Evolutionary conservation across 768 basidiomycete species (phyloP), one percentile per base, ranked within the genome.

Genomic region (Calvatia gigantea): DNA sequence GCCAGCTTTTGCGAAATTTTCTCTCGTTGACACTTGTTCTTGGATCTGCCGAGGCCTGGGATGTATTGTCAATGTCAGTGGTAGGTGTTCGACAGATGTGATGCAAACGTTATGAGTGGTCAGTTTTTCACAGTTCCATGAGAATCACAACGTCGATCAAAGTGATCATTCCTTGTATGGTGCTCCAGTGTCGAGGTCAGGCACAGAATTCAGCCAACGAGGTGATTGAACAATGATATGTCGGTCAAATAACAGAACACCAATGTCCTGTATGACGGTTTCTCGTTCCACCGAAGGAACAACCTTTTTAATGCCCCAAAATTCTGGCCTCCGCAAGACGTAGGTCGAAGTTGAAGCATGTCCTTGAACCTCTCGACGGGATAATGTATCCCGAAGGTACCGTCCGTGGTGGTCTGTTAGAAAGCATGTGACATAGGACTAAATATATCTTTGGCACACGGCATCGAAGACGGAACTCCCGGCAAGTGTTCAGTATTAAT

Each of bases 41-140:
- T 56, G 38, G 46, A 46, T 56, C 7, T 48, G 54, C 46, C 54
- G 47, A 39, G 19, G 38, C 21, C 39, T 6, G 31, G 21, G 25
- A 28, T 7, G 17, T 37, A 17, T 6, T 31, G 27, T 6, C n/a
- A n/a, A n/a, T n/a, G 45, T 48, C 39, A 47, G 54, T 56, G 54
- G 49, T 56, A 56, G 46, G 15, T 48, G 38, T n/a, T 2, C 49
- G 46, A 42, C 46, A 56, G 54, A 56, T 56, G 54, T n/a, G 19
- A 35, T 43, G 29, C 15, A 6, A 21, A 25, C n/a, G 29, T 5
- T 38, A 17, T 32, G 35, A 56, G 39, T 56, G 54, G 46, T 29
- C 49, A 21, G 28, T 8, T 11, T n/a, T 39, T n/a, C n/a, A 17
- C 32, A 27, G 1, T 49, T 23, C 19, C 27, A 35, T 31, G 47